These are phyloP conservation scores for Alternaria tenuissima DNA, from an alignment of 2,329 filamentous ascomycete genomes.

Conservation along the genomic window DNA sequence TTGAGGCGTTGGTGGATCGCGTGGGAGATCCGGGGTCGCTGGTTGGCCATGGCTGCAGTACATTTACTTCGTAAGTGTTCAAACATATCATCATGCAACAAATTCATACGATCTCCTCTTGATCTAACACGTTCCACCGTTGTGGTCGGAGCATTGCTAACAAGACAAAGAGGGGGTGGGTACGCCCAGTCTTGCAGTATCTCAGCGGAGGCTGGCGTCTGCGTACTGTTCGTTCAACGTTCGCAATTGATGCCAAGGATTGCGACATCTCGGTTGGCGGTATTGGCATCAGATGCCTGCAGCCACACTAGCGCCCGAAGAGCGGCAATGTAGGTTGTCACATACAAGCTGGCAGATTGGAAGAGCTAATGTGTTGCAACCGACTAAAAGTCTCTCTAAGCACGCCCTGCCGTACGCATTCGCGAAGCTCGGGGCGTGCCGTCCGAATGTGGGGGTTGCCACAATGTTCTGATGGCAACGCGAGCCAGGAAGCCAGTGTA, in stretches of 20 bases:
- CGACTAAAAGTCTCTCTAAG: neutral
- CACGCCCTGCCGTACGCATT: neutral
- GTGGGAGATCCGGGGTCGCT: conserved; percentile 9
- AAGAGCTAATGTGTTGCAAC: neutral
- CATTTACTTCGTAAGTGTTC: neutral
- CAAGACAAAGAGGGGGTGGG: neutral
- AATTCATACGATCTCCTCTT: neutral
- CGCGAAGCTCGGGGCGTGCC: neutral
- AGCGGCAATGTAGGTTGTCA: conserved; percentile 1
- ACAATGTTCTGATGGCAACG: neutral
- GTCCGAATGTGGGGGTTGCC: neutral
- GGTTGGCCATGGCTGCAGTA: conserved; percentile 7
- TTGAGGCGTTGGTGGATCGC: conserved; percentile 3
- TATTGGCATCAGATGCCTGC: conserved; percentile 11
- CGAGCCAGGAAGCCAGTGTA: neutral
- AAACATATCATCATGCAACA: neutral
- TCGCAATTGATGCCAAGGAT: conserved; percentile 19
- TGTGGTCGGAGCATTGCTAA: neutral
- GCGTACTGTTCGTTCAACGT: conserved; percentile 1
- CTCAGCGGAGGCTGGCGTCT: neutral
- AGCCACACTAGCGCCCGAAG: conserved; percentile 9
- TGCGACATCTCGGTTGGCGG: conserved; percentile 20
- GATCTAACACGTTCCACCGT: neutral
- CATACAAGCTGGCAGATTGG: neutral
- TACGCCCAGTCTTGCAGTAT: neutral